Evolutionary conservation across 139 green algal species (phyloP).

Genomic region (Volvox reticuliferus): DNA sequence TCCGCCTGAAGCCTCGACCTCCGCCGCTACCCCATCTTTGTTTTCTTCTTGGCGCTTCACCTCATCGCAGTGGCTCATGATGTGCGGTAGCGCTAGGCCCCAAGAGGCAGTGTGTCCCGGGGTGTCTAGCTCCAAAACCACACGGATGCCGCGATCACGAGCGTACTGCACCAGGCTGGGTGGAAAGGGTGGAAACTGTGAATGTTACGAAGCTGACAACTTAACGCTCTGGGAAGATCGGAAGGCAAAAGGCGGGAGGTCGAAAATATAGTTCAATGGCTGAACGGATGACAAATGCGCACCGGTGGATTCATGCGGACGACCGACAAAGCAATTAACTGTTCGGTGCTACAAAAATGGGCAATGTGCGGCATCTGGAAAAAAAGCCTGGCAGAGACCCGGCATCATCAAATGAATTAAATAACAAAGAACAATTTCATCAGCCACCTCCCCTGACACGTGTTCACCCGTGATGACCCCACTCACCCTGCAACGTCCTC

Average conservation of each 20-base stretch:
- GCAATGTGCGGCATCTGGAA: too few relatives aligned
- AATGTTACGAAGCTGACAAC: too few relatives aligned
- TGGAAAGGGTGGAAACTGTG: background rate
- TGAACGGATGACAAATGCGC: too few relatives aligned
- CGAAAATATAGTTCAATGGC: too few relatives aligned
- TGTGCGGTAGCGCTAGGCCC: slow-evolving; percentile 58
- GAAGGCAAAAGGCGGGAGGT: too few relatives aligned
- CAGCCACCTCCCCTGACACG: background rate
- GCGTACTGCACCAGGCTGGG: slow-evolving; percentile 65
- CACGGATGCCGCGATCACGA: slow-evolving; percentile 60
- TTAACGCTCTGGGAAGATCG: too few relatives aligned
- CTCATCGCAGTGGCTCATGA: slow-evolving; percentile 63
- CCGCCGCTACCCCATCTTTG: background rate
- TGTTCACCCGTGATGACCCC: background rate
- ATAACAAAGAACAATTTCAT: too few relatives aligned
- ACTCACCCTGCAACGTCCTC: slow-evolving; percentile 20
- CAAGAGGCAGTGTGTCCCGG: slow-evolving; percentile 72
- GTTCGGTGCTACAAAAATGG: too few relatives aligned
- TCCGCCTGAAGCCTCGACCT: background rate
- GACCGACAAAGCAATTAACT: too few relatives aligned
- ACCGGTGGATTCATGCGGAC: too few relatives aligned
- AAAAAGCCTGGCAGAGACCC: too few relatives aligned
- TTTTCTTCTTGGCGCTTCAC: background rate
- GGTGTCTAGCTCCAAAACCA: slow-evolving; percentile 75
- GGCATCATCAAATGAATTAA: too few relatives aligned